Base-by-base conservation (phyloP, 2,329 filamentous ascomycete genomes). In the Fusarium palustre region DNA sequence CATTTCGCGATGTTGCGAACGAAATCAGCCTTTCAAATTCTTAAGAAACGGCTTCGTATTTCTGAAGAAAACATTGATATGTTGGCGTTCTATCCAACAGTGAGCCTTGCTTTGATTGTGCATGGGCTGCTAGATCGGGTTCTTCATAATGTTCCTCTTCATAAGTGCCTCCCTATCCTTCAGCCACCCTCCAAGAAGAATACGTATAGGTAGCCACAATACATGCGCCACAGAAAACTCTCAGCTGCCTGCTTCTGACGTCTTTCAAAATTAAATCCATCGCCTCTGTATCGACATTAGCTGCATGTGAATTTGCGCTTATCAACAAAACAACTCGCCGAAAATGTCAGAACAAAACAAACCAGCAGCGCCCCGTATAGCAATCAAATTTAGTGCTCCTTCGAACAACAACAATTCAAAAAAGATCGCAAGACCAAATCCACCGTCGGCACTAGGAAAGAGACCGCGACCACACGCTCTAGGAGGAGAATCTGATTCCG, bases 361-460 rank as follows among this genome's bases (percentile, higher is more conserved):
- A 43, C 67, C 78, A 15, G 13, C 63, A 11, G 68, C 69, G 36
- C 64, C 73, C 20, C 80, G 83, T 28, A 85, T 86, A 72, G 83
- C 84, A 64, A 86, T 86, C 47, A 85, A 82, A 57, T 81, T 86
- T 39, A 81, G 82, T 36, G 66, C 76, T 9, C 47, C 71, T 12
- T 64, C 77, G 12, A 74, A 75, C 28, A 76, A 72, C 10, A 76
- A 73, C 16, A 77, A 67, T 53, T 66, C 72, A 18, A 69, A 72
- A 61, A 78, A 76, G 38, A 63, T 72, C 28, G 65, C 74, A 22
- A 79, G 77, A 18, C 71, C 77, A 11, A 75, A 78, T 18, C 81
- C 81, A 5, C 75, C 82, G 0, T 83, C 84, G 6, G 72, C 78
- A 6, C 76, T 87, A 16, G 85, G 85, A 62, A 87, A 87, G 72